A percentile compares a stretch with the other conserved stretches of the same genome.
Evolutionary conservation across 495 filamentous ascomycete species (phyloP).

Genomic region (Wilcoxina mikolae): DNA sequence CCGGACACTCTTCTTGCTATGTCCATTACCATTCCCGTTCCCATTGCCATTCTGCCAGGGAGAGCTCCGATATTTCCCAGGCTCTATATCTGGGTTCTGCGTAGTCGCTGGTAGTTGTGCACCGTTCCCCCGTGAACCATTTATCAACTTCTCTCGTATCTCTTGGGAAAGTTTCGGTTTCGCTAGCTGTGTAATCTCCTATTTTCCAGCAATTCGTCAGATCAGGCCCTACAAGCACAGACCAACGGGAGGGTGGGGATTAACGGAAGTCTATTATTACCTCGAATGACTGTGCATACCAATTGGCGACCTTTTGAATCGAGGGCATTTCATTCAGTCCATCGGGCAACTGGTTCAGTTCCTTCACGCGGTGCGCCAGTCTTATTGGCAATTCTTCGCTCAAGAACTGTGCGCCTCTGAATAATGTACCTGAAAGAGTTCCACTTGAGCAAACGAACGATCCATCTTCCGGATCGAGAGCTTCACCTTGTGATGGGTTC

Average conservation of each 20-base stretch:
- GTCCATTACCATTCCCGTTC: constrained; percentile 40
- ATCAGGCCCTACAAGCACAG: background rate
- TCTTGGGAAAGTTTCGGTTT: constrained; percentile 62
- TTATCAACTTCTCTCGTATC: constrained; percentile 61
- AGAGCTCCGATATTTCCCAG: constrained; percentile 74
- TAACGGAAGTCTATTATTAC: constrained; percentile 33
- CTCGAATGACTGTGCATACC: constrained; percentile 99
- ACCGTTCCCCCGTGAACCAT: constrained; percentile 41
- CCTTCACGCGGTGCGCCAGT: constrained; percentile 86
- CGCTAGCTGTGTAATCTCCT: constrained; percentile 83
- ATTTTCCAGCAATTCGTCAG: background rate
- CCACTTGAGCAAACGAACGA: background rate
- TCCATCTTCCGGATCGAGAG: background rate
- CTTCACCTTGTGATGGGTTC: constrained; percentile 66
- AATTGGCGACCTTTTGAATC: constrained; percentile 84
- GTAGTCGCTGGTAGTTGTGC: constrained; percentile 43
- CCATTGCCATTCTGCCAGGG: constrained; percentile 38
- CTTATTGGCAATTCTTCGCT: constrained; percentile 96
- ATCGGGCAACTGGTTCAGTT: constrained; percentile 84
- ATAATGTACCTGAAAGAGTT: constrained; percentile 59
- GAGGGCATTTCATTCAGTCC: constrained; percentile 97
- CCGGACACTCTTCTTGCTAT: constrained; percentile 7
- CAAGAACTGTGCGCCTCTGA: constrained; percentile 94
- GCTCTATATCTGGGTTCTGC: constrained; percentile 72
- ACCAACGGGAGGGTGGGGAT: background rate